Conservation (phyloP, 129 eudicot species). For the Kitagawia praeruptora region DNA sequence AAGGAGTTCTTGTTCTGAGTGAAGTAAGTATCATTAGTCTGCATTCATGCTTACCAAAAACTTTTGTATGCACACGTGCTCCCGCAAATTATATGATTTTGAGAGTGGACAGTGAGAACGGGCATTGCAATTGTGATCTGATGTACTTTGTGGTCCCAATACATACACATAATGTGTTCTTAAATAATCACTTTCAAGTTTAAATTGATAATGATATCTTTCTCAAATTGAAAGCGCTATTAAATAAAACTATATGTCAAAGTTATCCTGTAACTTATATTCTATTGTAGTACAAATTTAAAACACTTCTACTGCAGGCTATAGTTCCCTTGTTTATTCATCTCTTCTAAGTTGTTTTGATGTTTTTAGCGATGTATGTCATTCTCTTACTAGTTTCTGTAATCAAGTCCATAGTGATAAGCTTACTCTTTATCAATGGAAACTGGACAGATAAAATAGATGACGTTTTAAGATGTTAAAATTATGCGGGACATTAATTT, state of each 20-base stretch:
- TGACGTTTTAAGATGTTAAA: neutral
- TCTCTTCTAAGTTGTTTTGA: neutral
- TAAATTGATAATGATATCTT: neutral
- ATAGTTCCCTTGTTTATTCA: neutral
- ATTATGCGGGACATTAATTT: neutral
- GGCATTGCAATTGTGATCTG: neutral
- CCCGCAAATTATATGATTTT: neutral
- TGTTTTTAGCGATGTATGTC: neutral
- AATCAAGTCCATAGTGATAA: neutral
- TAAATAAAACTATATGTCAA: neutral
- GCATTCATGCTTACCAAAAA: neutral
- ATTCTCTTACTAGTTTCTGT: neutral
- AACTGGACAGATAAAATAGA: neutral
- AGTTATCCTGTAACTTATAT: neutral
- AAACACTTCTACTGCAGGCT: neutral
- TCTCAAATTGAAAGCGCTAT: neutral
- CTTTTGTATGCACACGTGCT: neutral
- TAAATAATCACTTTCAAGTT: neutral
- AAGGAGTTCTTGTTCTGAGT: conserved; percentile 54
- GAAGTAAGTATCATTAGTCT: conserved; percentile 29
- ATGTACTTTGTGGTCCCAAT: neutral
- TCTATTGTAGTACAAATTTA: neutral
- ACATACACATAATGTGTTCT: neutral
- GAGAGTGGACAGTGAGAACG: neutral
- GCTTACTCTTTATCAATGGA: neutral